Evolutionary conservation across 345 rosid genomes (phyloP).

Genomic region (Capsella bursapastoris): DNA sequence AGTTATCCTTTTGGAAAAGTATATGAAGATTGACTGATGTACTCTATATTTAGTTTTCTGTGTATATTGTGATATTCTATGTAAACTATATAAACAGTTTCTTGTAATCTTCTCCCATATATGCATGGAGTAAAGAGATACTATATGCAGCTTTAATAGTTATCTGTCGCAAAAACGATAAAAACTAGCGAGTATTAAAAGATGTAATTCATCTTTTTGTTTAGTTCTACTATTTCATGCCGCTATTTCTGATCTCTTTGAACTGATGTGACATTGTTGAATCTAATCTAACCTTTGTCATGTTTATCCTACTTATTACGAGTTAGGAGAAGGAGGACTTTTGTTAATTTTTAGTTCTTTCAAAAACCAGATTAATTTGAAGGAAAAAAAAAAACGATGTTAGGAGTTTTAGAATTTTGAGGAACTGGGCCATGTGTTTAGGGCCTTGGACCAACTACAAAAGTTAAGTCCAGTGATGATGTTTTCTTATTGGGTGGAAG

Average conservation of each 20-base stretch:
- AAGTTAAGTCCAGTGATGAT: neutral
- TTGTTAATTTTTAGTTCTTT: too few species aligned
- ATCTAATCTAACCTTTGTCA: too few species aligned
- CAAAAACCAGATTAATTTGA: neutral
- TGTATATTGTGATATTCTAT: slow-evolving; percentile 36
- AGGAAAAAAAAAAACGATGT: neutral
- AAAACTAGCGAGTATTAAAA: too few species aligned
- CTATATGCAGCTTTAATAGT: too few species aligned
- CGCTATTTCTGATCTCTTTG: too few species aligned
- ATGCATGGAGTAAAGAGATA: neutral
- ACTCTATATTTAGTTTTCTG: slow-evolving; percentile 9
- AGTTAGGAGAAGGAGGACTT: too few species aligned
- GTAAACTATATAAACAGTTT: slow-evolving; percentile 13
- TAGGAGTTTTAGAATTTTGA: neutral
- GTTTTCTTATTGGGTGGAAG: slow-evolving; percentile 10
- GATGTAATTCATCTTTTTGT: too few species aligned
- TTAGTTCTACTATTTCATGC: too few species aligned
- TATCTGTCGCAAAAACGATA: too few species aligned
- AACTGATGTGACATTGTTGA: neutral
- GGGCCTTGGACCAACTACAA: neutral
- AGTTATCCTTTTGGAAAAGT: neutral
- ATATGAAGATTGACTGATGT: slow-evolving; percentile 5
- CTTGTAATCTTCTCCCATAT: neutral
- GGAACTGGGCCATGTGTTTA: slow-evolving; percentile 2
- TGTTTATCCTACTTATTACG: too few species aligned